phyloP scores from a whole-genome alignment of 805 yeast genomes.

The Sugiyamaella valdiviana region DNA sequence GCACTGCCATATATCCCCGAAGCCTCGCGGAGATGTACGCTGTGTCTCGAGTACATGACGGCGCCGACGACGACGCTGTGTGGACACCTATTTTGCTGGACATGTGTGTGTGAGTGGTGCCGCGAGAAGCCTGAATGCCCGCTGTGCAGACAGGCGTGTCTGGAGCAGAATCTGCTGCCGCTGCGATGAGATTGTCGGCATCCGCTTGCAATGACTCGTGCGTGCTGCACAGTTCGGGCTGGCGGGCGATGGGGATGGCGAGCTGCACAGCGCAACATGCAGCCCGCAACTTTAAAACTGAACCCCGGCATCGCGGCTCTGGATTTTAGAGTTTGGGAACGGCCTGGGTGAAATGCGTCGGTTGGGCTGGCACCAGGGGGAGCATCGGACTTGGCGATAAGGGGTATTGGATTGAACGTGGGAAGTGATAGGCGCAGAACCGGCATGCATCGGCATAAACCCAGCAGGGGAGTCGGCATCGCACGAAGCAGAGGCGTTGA shows the following conservation, averaged over 20 bases:
- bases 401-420: no score
- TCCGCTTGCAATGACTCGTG: no score
- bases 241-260: no score
- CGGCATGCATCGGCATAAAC: no score
- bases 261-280: no score
- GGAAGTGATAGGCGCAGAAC: no score
- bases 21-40: conserved; percentile 68
- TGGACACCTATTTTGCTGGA: conserved; percentile 94
- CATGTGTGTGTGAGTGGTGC: conserved; percentile 83
- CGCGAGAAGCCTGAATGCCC: conserved; percentile 88
- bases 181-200: conserved; percentile 30
- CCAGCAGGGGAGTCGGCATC: no score
- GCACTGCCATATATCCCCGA: conserved; percentile 64
- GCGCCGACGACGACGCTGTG: conserved; percentile 84
- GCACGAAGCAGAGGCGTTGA: no score
- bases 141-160: conserved; percentile 67
- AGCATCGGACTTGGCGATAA: no score
- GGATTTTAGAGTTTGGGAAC: background rate
- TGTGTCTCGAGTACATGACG: conserved; percentile 73
- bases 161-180: conserved; percentile 58
- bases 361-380: no score
- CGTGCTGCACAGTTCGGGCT: no score
- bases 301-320: background rate
- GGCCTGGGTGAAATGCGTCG: no score
- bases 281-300: background rate